These are phyloP conservation scores for Acanthamoeba comandoni DNA, from an alignment of 208 protist genomes.

Conservation along the genomic window DNA sequence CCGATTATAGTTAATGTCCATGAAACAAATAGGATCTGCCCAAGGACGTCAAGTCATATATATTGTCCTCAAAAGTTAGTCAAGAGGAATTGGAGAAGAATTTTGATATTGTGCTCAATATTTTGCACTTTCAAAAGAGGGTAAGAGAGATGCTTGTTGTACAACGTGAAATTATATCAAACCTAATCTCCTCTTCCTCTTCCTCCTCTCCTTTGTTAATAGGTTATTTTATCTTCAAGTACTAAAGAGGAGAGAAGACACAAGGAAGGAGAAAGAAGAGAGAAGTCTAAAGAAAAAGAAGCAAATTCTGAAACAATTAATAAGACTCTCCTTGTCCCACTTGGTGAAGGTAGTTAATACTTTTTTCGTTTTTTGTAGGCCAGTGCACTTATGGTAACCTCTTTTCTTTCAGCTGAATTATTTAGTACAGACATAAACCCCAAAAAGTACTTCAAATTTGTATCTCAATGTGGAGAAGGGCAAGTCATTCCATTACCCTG, in stretches of 20 bases:
- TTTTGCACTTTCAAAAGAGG: conserved; percentile 51
- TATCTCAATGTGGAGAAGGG: conserved; percentile 14
- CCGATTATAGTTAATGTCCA: too few species aligned
- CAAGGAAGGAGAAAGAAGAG: conserved; percentile 2
- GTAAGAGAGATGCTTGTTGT: background rate
- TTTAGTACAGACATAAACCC: conserved; percentile 18
- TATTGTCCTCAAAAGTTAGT: conserved; percentile 25
- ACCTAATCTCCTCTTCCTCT: background rate
- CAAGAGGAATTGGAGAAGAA: conserved; percentile 37
- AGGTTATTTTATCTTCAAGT: background rate
- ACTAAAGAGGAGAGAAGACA: background rate
- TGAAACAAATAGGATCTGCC: conserved; percentile 46
- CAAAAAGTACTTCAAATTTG: conserved; percentile 62
- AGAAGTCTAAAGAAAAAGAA: background rate
- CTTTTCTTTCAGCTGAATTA: conserved; percentile 16
- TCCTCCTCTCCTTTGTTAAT: background rate
- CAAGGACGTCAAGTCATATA: background rate
- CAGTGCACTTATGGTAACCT: background rate
- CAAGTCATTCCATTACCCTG: conserved; percentile 10
- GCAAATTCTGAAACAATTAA: background rate
- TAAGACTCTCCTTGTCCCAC: background rate
- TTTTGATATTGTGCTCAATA: conserved; percentile 66
- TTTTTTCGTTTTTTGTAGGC: background rate
- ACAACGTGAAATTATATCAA: background rate
- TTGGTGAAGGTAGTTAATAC: background rate